Evolutionary conservation across 139 green algal species (phyloP).

Genomic region (Astrephomene gubernaculifera): DNA sequence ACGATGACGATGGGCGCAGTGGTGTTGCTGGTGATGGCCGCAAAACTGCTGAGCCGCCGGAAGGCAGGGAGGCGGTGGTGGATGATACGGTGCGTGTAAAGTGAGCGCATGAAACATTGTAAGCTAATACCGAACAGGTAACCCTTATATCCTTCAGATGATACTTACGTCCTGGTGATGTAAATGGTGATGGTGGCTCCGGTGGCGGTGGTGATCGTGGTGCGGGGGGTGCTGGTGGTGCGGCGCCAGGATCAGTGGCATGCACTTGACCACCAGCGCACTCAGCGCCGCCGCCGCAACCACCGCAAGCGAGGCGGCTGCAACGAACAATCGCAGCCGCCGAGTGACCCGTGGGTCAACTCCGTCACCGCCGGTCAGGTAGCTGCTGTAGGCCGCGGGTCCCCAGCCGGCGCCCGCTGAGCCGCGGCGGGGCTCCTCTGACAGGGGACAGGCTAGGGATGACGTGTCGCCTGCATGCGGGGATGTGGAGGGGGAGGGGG

Average conservation of each 20-base stretch:
- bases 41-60: no score
- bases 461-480: slow-evolving; percentile 7
- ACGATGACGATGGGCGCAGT: no score
- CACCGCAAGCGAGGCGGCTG: neutral
- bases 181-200: neutral
- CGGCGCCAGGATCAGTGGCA: slow-evolving; percentile 36
- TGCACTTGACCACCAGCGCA: slow-evolving; percentile 44
- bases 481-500: neutral
- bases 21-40: no score
- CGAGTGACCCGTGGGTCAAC: neutral
- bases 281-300: neutral
- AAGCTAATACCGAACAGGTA: no score
- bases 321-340: slow-evolving; percentile 31
- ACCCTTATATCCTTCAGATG: no score
- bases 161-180: no score
- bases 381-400: no score
- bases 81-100: no score
- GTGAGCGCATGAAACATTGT: no score
- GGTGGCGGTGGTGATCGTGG: neutral
- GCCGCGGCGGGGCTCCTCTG: slow-evolving; percentile 28
- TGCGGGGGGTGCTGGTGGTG: slow-evolving; percentile 9
- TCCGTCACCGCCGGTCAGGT: no score
- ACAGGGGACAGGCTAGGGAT: slow-evolving; percentile 26
- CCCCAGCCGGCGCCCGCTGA: neutral
- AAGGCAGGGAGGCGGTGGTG: no score